Base-by-base conservation (phyloP, 2,329 filamentous ascomycete species). In the Knoxdaviesia proteae region DNA sequence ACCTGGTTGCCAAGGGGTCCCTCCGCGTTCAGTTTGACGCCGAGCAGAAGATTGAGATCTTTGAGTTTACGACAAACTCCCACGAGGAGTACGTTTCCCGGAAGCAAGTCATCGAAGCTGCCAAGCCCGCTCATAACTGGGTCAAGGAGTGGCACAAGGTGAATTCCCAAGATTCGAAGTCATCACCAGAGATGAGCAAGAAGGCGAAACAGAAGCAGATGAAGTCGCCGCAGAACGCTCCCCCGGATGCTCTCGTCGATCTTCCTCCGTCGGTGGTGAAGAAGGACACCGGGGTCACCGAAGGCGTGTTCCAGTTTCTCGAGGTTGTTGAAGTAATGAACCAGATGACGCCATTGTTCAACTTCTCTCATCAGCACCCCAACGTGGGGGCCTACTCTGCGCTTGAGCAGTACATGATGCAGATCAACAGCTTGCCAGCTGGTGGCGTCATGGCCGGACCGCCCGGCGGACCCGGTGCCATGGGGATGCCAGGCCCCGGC, bases 21-120 rank as follows among this genome's bases (percentile, higher is more conserved):
- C 62, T 96, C 31, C 76, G 77, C 40, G 86, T 80, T 1, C 74
- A 84, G 47, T 93, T 94, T 54, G 81, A 92, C 51, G 64, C 63
- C 6, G 71, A 80, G 35, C 79, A 84, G 47, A 84, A 80, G 56
- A 79, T 98, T 46, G 84, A 94, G 47, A 66, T 84, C 46, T 69
- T 96, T 40, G 84, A 94, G 52, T 87, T 96, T 50, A 67, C 77
- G 39, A 84, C 82, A 1, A 71, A 67, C 34, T 69, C 68, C 41
- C 80, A 92, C 52, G 82, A 87, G 50, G 87, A 96, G 59, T 94
- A 80, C 52, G 65, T 96, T 39, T 78, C 86, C 29, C 74, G 84
- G 43, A 72, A 67, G 47, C 67, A 67, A 48, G 69, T 76, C 6
- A 69, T 78, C 36, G 63, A 76, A 38, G 70, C 71, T 6, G 73